Evolutionary conservation across 257 asterid genomes (phyloP), one percentile per base, ranked within the genome.

Genomic region (Lavandula angustifolia): DNA sequence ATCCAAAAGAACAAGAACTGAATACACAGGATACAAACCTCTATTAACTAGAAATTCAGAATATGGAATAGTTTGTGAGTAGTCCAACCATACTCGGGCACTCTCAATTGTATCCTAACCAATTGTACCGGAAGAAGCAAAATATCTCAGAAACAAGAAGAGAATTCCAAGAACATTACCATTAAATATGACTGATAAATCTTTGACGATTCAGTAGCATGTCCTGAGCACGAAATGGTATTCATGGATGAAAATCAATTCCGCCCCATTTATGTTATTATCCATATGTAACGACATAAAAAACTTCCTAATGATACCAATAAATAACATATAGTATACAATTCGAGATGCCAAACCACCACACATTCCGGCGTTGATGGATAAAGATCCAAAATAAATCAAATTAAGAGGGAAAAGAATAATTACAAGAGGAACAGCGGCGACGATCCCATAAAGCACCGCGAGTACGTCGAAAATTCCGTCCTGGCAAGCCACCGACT

Each of bases 41-140:
- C 86, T 89, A 75, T 89, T 87, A 70, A 92, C 99, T 72, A 54
- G 86, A 92, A 87, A 84, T 92, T 92, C 56, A 92, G 99, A 64
- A 90, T 87, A 75, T 89, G 99, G 78, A 92, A 92, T 64, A 92
- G 97, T 85, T 92, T 92, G 73, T 92, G 99, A 7, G 99, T 92
- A 42, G 99, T 92, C 99, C 99, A 92, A 53, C 99, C 99, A 67
- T 87, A 91, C 75, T 91, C 96, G 0, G 98, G 96, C 55, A 91
- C 96, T 83, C 98, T 88, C 78, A 84, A 57, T 69, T 91, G 98
- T 77, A 91, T 91, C 60, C 98, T 89, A 73, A 84, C 76, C 79
- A 88, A 75, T 86, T 91, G 98, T 56, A 91, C 84, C 98, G 88
- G 73, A 59, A 38, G 70, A 7, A 22, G 27, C 1, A 22, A 22